Evolutionary conservation across 305 asterid species (phyloP).

Genomic region (Rubia peregrina): DNA sequence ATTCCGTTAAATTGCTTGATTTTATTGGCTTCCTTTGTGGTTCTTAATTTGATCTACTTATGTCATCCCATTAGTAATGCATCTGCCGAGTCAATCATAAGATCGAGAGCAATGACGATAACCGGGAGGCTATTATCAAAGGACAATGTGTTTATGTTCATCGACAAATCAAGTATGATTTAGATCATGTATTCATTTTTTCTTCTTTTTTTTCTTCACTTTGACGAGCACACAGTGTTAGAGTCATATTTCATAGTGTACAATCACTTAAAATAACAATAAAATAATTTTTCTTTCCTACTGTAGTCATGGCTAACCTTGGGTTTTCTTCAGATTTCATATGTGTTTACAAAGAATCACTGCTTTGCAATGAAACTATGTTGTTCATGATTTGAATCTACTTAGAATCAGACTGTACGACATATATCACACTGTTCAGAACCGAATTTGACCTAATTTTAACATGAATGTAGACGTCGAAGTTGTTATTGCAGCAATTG

Average conservation of each 20-base stretch:
- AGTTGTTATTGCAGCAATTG: conserved; percentile 58
- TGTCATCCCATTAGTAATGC: conserved; percentile 38
- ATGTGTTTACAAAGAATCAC: not conserved
- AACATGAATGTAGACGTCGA: conserved; percentile 42
- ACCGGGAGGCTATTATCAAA: conserved; percentile 84
- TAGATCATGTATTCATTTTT: not conserved
- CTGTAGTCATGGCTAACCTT: not conserved
- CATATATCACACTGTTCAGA: not conserved
- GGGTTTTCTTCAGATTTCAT: not conserved
- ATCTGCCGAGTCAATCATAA: conserved; percentile 65
- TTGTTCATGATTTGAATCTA: not conserved
- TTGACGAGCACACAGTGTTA: not conserved
- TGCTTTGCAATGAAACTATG: not conserved
- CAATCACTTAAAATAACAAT: not conserved
- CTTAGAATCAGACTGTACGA: not conserved
- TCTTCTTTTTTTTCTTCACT: not conserved
- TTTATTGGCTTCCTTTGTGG: conserved; percentile 6
- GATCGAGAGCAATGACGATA: conserved; percentile 90
- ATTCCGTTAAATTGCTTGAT: not conserved
- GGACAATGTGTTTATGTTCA: conserved; percentile 59
- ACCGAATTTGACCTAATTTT: not conserved
- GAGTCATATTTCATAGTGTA: not conserved
- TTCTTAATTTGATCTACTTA: conserved; percentile 8
- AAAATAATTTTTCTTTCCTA: not conserved
- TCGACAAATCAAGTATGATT: conserved; percentile 65